Evolutionary conservation across 306 rosid genomes (phyloP), one percentile per base, ranked within the genome.

Genomic region (Quercus cerris): DNA sequence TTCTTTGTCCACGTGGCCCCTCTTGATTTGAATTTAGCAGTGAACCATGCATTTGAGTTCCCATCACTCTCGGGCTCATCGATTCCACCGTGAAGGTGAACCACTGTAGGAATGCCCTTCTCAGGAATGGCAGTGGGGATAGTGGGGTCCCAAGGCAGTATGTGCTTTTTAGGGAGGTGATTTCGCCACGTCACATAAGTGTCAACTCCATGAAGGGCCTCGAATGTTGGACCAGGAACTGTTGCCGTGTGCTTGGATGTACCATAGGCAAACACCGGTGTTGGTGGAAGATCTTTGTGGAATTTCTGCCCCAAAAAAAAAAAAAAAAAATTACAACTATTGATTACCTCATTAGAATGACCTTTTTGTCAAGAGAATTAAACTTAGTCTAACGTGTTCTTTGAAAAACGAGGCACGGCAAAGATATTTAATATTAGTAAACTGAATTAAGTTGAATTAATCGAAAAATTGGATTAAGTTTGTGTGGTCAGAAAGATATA

Each of bases 141-240:
- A 19, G 89, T 81, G 4, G 84, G 84, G 55, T 88, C 91, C 87
- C 89, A 88, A 10, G 89, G 89, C 10, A 88, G 87, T 22, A 88
- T 85, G 80, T 88, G 91, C n/a, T 79, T 49, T 5, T 35, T 11
- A 49, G 86, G 87, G 75, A 88, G 89, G 56, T 81, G 84, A 77
- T 88, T 88, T 38, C 5, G 56, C 91, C 91, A 88, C 77, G 74
- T 79, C 80, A 88, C 87, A 35, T 13, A 63, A 1, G 91, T 88
- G 14, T 75, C 77, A 14, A 81, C 19, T 1, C 88, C 88, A 0
- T 82, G 77, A 70, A 82, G 62, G 56, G 92, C 87, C 79, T 86
- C 88, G 55, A 88, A 86, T 15, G 90, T 84, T 9, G 92, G 92
- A 28, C 92, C 92, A 3, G 92, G 90, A 64, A 86, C 77, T 17